Evolutionary conservation across 148 eudicot species (phyloP), one percentile per base, ranked within the genome.

Genomic region (Rhododendron simsii): DNA sequence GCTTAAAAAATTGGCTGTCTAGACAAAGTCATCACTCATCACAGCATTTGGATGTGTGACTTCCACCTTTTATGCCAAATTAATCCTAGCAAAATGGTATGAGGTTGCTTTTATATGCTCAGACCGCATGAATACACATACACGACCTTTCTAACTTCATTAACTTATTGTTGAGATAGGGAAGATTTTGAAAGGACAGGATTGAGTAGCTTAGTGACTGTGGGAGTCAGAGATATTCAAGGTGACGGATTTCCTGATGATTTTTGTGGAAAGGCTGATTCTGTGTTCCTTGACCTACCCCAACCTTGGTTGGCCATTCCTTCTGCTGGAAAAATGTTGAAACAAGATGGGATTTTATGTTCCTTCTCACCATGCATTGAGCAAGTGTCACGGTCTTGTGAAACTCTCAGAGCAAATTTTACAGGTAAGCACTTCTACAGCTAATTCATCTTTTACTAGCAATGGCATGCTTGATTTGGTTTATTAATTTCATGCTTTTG

Each of bases 291-390:
- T 71, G 99, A 96, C 86, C 90, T 96, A 86, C 98, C 99, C 48
- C 95, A 94, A 83, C 99, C 99, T 39, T 96, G 99, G 99, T 90
- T 94, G 81, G 98, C 95, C 73, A 94, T 96, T 85, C 99, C 98
- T 65, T 96, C 96, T 69, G 98, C 90, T 45, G 94, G 91, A 20
- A 93, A 94, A 89, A 94, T 96, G 96, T 88, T 96, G 90, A 94
- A 95, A 81, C 91, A 91, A 84, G 98, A 96, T 88, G 99, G 94
- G 23, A 86, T 94, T 83, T 82, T 96, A 90, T 95, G 99, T 91
- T 96, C 99, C 47, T 96, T 96, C 86, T 96, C 99, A 12, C 99
- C 99, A 12, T 96, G 98, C 90, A 96, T 96, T 88, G 98, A 96
- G 88, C 99, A 96, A 94, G 98, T 95, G 63, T 96, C 94, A 78